phyloP scores from a whole-genome alignment of 1,284 basidiomycete genomes.

The Coniophora puteana region DNA sequence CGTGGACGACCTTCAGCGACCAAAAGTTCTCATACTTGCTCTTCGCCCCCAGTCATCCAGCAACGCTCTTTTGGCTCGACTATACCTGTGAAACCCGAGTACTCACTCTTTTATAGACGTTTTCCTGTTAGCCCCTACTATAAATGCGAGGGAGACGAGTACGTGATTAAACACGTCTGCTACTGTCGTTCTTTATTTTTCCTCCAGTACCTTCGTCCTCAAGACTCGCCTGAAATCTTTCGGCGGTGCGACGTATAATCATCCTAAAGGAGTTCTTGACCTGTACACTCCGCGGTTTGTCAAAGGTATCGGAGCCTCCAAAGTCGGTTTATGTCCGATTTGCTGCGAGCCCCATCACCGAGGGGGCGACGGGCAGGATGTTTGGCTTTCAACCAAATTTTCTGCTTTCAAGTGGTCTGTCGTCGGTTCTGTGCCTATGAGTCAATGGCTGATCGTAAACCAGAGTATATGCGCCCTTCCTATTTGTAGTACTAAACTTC shows the following conservation, averaged over 20 bases:
- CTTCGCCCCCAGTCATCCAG: no score
- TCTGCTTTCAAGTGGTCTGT: conserved; percentile 75
- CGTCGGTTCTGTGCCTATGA: conserved; percentile 9
- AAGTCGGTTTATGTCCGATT: conserved; percentile 76
- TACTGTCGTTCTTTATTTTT: background rate
- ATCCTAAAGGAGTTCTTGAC: conserved; percentile 53
- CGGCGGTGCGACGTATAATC: conserved; percentile 53
- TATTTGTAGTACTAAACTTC: conserved; percentile 7
- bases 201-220: conserved; percentile 29
- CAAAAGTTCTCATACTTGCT: no score
- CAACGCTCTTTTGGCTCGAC: no score
- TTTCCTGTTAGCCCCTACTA: conserved; percentile 60
- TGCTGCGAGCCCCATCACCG: conserved; percentile 59
- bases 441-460: conserved; percentile 6
- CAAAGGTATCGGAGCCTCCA: conserved; percentile 61
- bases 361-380: conserved; percentile 58
- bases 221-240: conserved; percentile 33
- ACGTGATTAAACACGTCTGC: conserved; percentile 13
- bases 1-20: no score
- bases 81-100: conserved; percentile 40
- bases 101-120: conserved; percentile 59
- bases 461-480: conserved; percentile 14
- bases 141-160: conserved; percentile 27
- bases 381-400: conserved; percentile 78
- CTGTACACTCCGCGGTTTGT: conserved; percentile 79